These are phyloP conservation scores for Pseudogymnoascus sp. DNA, from an alignment of 2,329 filamentous ascomycete species.

Conservation along the genomic window DNA sequence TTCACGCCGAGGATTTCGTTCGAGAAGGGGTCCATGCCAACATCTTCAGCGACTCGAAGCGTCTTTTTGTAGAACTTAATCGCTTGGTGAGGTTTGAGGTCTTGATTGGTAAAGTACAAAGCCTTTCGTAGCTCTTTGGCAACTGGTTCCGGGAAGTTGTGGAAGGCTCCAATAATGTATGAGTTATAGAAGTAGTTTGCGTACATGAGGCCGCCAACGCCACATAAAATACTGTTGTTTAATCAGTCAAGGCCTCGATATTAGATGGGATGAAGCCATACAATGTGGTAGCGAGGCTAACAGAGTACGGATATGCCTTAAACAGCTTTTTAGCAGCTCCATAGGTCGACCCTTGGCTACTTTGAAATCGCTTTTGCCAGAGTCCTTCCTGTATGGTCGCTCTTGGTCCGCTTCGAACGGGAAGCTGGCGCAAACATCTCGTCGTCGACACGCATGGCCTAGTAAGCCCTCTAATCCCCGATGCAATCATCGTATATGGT, in stretches of 20 bases:
- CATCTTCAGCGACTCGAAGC: constrained; percentile 61
- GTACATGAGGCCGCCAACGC: constrained; percentile 22
- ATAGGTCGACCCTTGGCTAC: not conserved
- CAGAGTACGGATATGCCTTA: constrained; percentile 23
- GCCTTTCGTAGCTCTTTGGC: constrained; percentile 74
- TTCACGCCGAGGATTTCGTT: constrained; percentile 88
- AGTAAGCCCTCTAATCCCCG: not conserved
- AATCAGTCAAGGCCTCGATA: constrained; percentile 1
- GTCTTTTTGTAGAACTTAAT: constrained; percentile 79
- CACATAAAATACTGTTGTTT: constrained; percentile 22
- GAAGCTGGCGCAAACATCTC: constrained; percentile 2
- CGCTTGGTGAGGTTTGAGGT: constrained; percentile 66
- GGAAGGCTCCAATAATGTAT: constrained; percentile 35
- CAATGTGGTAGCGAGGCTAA: constrained; percentile 23
- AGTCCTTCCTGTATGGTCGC: not conserved
- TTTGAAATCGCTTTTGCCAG: not conserved
- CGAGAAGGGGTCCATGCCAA: constrained; percentile 78
- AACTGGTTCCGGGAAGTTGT: constrained; percentile 59
- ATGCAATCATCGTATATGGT: not conserved
- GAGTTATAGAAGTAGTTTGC: constrained; percentile 26
- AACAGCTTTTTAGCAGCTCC: constrained; percentile 21
- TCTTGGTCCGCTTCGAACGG: not conserved
- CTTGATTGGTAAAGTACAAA: constrained; percentile 76
- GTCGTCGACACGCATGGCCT: not conserved
- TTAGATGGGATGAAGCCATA: constrained; percentile 13